A percentile compares a stretch with the other conserved stretches of the same genome.
Evolutionary conservation across 257 asterid species (phyloP).

Genomic region (Apocynum venetum): DNA sequence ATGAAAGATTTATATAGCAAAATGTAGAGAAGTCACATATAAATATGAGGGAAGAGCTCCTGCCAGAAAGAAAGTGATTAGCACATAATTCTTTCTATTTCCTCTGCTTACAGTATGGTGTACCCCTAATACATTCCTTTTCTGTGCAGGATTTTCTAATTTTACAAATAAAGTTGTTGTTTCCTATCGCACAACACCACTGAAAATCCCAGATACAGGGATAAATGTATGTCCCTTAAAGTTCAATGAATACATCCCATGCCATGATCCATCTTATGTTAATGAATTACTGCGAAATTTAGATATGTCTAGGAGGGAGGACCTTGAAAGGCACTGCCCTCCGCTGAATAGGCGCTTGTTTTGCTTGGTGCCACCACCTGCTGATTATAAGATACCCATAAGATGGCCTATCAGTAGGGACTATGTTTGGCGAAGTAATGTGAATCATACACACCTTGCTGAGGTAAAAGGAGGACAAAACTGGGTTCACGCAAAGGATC

Average conservation of each 20-base stretch:
- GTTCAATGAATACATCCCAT: conserved; percentile 80
- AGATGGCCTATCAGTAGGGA: conserved; percentile 91
- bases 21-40: background rate
- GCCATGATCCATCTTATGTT: conserved; percentile 71
- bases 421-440: conserved; percentile 89
- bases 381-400: conserved; percentile 79
- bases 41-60: background rate
- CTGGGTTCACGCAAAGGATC: conserved; percentile 80
- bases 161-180: conserved; percentile 63
- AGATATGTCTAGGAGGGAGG: conserved; percentile 71
- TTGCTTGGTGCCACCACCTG: conserved; percentile 91
- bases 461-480: conserved; percentile 96
- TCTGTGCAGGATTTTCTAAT: conserved; percentile 35
- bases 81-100: background rate
- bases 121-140: conserved; percentile 5
- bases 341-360: conserved; percentile 61
- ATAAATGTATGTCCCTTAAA: conserved; percentile 67
- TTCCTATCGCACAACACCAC: conserved; percentile 52
- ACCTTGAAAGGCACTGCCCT: conserved; percentile 91
- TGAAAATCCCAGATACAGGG: conserved; percentile 62
- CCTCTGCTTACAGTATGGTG: conserved; percentile 1
- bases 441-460: conserved; percentile 81
- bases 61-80: background rate
- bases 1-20: background rate
- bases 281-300: conserved; percentile 57